These are phyloP conservation scores for Cytospora piceicola DNA, from an alignment of 2,329 filamentous ascomycete species.

Conservation along the genomic window DNA sequence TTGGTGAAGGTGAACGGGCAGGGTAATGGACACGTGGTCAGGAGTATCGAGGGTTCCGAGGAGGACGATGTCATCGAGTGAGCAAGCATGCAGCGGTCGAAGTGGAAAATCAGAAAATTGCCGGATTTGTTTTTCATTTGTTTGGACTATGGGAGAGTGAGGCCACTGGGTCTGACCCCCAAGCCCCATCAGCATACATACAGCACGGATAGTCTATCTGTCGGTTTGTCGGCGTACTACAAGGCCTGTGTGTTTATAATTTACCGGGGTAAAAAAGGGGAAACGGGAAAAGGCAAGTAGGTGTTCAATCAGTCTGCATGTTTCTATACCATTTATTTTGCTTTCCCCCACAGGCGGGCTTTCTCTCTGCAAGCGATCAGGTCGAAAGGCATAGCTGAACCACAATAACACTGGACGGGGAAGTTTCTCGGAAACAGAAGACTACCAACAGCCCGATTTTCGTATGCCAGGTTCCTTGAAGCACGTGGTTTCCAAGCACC, in stretches of 20 bases:
- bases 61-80: slow-evolving; percentile 24
- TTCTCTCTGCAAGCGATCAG: not conserved
- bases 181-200: not conserved
- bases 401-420: not conserved
- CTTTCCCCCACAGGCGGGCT: not conserved
- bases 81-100: not conserved
- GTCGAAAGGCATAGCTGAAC: not conserved
- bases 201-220: not conserved
- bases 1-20: slow-evolving; percentile 18
- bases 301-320: not conserved
- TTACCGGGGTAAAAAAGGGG: not conserved
- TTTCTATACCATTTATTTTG: not conserved
- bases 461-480: no score
- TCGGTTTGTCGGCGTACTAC: slow-evolving; percentile 1
- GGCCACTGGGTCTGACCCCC: not conserved
- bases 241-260: not conserved
- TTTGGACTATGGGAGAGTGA: not conserved
- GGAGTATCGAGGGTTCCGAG: slow-evolving; percentile 20
- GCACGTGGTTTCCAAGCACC: no score
- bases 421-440: not conserved
- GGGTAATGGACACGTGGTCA: slow-evolving; percentile 24
- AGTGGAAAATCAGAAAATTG: not conserved
- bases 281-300: not conserved
- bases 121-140: not conserved
- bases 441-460: not conserved